Base-by-base conservation (phyloP, 1,139 yeast genomes). In the Hemisphaericaspora xylofermentans region DNA sequence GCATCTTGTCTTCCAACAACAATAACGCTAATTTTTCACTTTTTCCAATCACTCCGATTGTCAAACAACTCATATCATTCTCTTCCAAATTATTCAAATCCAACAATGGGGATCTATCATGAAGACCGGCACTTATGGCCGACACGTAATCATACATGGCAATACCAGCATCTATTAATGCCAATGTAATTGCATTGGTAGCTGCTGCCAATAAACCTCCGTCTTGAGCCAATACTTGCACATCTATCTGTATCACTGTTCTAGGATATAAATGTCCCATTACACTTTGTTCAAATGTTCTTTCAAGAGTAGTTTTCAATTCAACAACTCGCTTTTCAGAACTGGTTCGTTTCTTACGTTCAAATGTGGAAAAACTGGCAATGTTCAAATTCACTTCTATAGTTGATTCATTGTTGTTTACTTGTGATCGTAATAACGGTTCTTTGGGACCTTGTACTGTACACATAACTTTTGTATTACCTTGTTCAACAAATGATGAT, bases 111-210 rank as follows among this genome's bases (percentile, higher is more conserved):
- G 80, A 76, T 44, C 78, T 79, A 51, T 85, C 93, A 56, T 81
- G 84, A 30, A 88, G 64, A 0, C 97, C 98, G 6, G 91, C 87
- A 27, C 84, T 76, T 27, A 88, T 76, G 3, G 95, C 82, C 39
- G 89, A 78, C 12, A 93, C 85, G 57, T 88, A 91, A 59, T 93
- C 98, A 56, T 85, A 85, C 88, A 93, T 84, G 14, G 97, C 87
- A 34, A 93, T 83, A 35, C 98, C 98, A 1, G 98, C 97, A 64
- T 94, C 98, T 35, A 93, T 81, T 38, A 93, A 70, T 0, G 96
- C 98, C 51, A 93, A 67, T 1, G 96, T 88, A 39, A 87, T 78
- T n/a, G 97, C 88, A 58, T 94, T 93, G 38, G 88, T 74, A 54
- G 94, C 79, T 1, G 87, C 76, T 0, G 96, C 80, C 50, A 93